Percentiles rank a stretch among this genome's conserved stretches.
These are phyloP conservation scores for Exophiala oligosperma DNA, from an alignment of 2,329 filamentous ascomycete genomes.

Conservation along the genomic window DNA sequence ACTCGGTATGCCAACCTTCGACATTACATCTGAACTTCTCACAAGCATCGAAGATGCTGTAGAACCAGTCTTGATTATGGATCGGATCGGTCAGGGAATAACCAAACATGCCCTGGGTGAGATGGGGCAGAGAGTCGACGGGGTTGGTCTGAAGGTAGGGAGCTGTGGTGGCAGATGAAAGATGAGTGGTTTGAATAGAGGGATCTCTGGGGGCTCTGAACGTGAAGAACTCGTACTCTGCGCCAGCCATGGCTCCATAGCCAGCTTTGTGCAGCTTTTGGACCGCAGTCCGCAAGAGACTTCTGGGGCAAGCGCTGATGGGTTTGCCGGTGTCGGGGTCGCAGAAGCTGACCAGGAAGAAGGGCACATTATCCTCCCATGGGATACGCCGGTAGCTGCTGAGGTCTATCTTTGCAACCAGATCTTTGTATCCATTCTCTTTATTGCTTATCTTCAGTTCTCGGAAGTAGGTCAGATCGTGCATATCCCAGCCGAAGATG, in stretches of 20 bases:
- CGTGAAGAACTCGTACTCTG: conserved; percentile 94
- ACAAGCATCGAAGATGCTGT: conserved; percentile 80
- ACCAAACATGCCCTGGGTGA: conserved; percentile 64
- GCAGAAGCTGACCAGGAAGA: conserved; percentile 80
- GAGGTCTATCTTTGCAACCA: conserved; percentile 80
- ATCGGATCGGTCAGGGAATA: conserved; percentile 47
- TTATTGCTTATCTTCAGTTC: conserved; percentile 87
- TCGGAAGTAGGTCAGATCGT: conserved; percentile 83
- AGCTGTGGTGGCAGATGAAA: conserved; percentile 68
- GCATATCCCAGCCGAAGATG: conserved; percentile 96
- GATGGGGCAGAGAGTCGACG: conserved; percentile 68
- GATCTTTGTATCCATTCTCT: conserved; percentile 83
- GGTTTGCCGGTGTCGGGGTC: conserved; percentile 75
- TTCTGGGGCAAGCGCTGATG: conserved; percentile 76
- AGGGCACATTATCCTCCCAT: conserved; percentile 84
- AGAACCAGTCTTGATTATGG: conserved; percentile 91
- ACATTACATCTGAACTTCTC: conserved; percentile 75
- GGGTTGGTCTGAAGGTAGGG: conserved; percentile 73
- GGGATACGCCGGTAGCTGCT: conserved; percentile 78
- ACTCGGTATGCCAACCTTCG: conserved; percentile 95
- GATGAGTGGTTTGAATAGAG: conserved; percentile 48
- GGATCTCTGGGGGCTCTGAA: conserved; percentile 66
- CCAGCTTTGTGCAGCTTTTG: conserved; percentile 67
- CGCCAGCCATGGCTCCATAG: conserved; percentile 86
- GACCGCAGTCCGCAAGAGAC: conserved; percentile 67